phyloP scores from a whole-genome alignment of 2,329 filamentous ascomycete species.

The Spiromastix sp. region DNA sequence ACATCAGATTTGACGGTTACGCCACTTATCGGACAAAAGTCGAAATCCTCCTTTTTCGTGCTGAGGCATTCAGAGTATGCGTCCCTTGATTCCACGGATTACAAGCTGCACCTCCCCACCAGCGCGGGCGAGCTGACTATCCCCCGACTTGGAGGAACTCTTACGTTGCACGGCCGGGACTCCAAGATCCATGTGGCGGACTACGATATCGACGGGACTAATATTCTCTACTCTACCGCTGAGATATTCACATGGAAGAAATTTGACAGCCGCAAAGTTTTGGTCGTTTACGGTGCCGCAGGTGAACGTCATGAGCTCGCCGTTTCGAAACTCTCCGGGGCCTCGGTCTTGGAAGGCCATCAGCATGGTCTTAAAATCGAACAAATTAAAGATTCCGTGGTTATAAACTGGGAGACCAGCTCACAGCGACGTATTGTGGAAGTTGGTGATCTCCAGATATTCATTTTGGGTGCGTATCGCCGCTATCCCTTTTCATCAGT shows the following conservation, averaged over 20 bases:
- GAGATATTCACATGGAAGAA: slow-evolving; percentile 45
- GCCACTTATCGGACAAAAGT: slow-evolving; percentile 46
- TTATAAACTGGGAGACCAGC: slow-evolving; percentile 46
- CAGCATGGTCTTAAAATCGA: slow-evolving; percentile 20
- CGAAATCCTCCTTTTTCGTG: slow-evolving; percentile 53
- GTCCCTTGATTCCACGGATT: slow-evolving; percentile 46
- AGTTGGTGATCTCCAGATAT: slow-evolving; percentile 40
- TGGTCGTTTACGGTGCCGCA: slow-evolving; percentile 31
- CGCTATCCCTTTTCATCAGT: background rate
- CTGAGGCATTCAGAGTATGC: slow-evolving; percentile 57
- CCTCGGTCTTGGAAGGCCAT: slow-evolving; percentile 25
- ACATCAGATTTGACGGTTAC: slow-evolving; percentile 46
- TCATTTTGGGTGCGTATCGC: slow-evolving; percentile 39
- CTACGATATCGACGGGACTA: slow-evolving; percentile 30
- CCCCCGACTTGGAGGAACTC: slow-evolving; percentile 29
- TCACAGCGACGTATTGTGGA: slow-evolving; percentile 32
- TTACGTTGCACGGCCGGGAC: slow-evolving; percentile 32
- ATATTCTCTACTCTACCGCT: slow-evolving; percentile 34
- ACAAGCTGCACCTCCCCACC: slow-evolving; percentile 49
- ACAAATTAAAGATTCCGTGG: slow-evolving; percentile 17
- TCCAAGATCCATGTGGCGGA: slow-evolving; percentile 36
- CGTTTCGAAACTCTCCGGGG: slow-evolving; percentile 19
- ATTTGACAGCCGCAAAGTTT: slow-evolving; percentile 44
- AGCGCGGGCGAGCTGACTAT: slow-evolving; percentile 29
- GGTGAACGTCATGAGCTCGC: slow-evolving; percentile 33